Conservation (phyloP, 202 grass and related monocot genomes). For the Panicum virgatum region DNA sequence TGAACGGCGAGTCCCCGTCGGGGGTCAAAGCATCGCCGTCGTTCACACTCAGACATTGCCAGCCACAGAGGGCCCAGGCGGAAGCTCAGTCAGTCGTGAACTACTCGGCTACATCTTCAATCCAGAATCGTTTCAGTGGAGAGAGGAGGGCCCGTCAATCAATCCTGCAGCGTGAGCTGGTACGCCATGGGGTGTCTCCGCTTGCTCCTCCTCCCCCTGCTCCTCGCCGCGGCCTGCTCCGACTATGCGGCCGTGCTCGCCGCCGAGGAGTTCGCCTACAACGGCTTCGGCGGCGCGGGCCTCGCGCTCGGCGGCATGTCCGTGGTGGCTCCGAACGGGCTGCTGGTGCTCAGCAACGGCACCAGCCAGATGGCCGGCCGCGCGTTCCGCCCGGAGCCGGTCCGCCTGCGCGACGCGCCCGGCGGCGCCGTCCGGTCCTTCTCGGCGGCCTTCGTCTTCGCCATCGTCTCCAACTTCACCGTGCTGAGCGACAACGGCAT, state of each 20-base stretch:
- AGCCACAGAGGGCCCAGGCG: not conserved
- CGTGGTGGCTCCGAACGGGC: conserved; percentile 42
- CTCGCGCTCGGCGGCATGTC: conserved; percentile 50
- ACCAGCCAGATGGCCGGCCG: conserved; percentile 52
- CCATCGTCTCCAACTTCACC: conserved; percentile 49
- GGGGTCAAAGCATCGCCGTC: not conserved
- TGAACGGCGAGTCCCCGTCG: not conserved
- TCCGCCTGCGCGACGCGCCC: conserved; percentile 9
- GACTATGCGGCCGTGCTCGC: conserved; percentile 7
- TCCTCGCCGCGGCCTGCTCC: conserved; percentile 13
- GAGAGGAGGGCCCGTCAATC: not conserved
- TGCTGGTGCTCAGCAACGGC: conserved; percentile 56
- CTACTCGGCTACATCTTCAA: conserved; percentile 14
- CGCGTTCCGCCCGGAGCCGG: conserved; percentile 49
- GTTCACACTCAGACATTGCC: not conserved
- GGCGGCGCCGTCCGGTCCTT: conserved; percentile 44
- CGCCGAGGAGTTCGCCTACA: conserved; percentile 55
- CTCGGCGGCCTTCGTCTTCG: conserved; percentile 53
- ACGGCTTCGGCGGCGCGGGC: conserved; percentile 30
- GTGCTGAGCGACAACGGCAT: conserved; percentile 55
- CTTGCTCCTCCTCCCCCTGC: not conserved
- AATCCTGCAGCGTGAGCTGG: not conserved
- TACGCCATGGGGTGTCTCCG: conserved; percentile 12
- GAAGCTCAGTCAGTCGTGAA: not conserved
- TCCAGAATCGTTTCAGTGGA: not conserved